Conservation (phyloP, 108 stramenopile genomes). For the Chaetoceros muelleri region DNA sequence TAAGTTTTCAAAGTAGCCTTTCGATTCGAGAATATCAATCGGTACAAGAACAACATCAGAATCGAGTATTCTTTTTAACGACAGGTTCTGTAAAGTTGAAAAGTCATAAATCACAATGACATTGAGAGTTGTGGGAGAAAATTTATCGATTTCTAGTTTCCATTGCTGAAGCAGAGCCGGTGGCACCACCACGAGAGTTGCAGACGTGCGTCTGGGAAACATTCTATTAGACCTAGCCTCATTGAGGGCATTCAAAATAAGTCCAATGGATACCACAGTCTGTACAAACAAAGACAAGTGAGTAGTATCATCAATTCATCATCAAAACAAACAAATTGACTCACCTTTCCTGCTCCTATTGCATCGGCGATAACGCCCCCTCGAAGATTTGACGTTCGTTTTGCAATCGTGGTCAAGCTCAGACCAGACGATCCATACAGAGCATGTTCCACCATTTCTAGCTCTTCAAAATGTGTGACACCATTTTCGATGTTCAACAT, state of each 20-base stretch:
- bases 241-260: constrained; percentile 44
- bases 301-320: too few relatives aligned
- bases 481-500: constrained; percentile 51
- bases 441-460: constrained; percentile 44
- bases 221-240: constrained; percentile 19
- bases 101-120: constrained; percentile 40
- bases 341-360: constrained; percentile 73
- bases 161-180: constrained; percentile 65
- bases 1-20: constrained; percentile 35
- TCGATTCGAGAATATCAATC: constrained; percentile 46
- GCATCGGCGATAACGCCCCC: constrained; percentile 80
- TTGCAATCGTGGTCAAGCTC: constrained; percentile 29
- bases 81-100: constrained; percentile 18
- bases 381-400: constrained; percentile 18
- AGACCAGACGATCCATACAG: constrained; percentile 54
- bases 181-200: constrained; percentile 61
- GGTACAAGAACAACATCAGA: constrained; percentile 56
- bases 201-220: constrained; percentile 30
- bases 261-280: constrained; percentile 65
- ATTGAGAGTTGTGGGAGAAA: constrained; percentile 29
- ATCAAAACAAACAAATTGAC: too few relatives aligned
- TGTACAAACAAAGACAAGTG: too few relatives aligned
- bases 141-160: constrained; percentile 54
- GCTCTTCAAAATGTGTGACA: constrained; percentile 34
- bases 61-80: constrained; percentile 29